These are phyloP conservation scores for Phyllosticta capitalensis DNA, from an alignment of 2,329 filamentous ascomycete species.

Conservation along the genomic window DNA sequence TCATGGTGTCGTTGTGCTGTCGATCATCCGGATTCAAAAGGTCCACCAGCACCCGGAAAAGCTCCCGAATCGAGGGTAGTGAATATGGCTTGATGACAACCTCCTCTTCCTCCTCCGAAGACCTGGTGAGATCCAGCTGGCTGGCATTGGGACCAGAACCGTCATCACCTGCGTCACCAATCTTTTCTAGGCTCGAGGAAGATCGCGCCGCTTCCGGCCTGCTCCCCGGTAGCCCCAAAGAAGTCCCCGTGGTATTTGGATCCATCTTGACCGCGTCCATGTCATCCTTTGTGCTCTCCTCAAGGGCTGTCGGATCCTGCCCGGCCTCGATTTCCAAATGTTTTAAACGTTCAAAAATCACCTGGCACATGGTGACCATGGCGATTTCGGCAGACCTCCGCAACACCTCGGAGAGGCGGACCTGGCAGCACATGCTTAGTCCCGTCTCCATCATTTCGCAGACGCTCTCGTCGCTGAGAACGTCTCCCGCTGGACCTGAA, in stretches of 20 bases:
- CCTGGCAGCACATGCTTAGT: conserved; percentile 92
- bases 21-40: conserved; percentile 87
- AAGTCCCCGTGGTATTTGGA: conserved; percentile 58
- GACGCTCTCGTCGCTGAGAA: conserved; percentile 95
- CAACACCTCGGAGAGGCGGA: conserved; percentile 80
- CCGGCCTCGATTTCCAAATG: conserved; percentile 70
- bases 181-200: conserved; percentile 23
- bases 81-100: conserved; percentile 75
- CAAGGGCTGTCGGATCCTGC: conserved; percentile 55
- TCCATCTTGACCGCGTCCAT: conserved; percentile 78
- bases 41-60: conserved; percentile 89
- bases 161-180: conserved; percentile 27
- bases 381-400: conserved; percentile 87
- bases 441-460: conserved; percentile 99
- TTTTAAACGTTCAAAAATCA: conserved; percentile 90
- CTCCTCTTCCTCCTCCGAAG: conserved; percentile 33
- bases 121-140: conserved; percentile 35
- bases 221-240: conserved; percentile 29
- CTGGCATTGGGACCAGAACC: conserved; percentile 28
- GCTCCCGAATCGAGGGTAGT: conserved; percentile 82
- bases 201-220: conserved; percentile 28
- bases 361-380: conserved; percentile 98
- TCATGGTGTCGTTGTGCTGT: conserved; percentile 87
- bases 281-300: conserved; percentile 57
- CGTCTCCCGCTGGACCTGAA: conserved; percentile 80